These are phyloP conservation scores for Ogataea dorogensis DNA, from an alignment of 805 yeast species.

Conservation along the genomic window DNA sequence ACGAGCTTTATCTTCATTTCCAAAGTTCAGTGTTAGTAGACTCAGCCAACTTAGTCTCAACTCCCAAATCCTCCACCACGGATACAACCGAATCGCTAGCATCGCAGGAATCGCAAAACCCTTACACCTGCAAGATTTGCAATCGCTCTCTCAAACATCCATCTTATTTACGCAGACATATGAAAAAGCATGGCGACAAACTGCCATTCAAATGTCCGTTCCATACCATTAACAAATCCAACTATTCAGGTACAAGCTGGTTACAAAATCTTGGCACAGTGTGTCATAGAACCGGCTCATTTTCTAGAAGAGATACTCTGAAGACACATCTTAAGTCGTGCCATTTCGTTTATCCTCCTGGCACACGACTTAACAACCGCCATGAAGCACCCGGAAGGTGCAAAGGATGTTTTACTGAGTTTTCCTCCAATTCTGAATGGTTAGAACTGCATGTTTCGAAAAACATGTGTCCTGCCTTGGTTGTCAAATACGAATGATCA, in stretches of 20 bases:
- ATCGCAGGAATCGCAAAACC: too few species aligned
- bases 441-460: constrained; percentile 49
- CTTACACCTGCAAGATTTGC: constrained; percentile 48
- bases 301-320: constrained; percentile 58
- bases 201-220: constrained; percentile 59
- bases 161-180: constrained; percentile 54
- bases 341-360: constrained; percentile 57
- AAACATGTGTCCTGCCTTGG: constrained; percentile 43
- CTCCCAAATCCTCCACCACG: neutral
- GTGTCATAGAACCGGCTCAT: constrained; percentile 59
- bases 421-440: constrained; percentile 51
- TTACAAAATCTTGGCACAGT: constrained; percentile 29
- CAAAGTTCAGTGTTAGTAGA: too few species aligned
- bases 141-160: constrained; percentile 48
- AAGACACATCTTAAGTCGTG: constrained; percentile 56
- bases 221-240: constrained; percentile 29
- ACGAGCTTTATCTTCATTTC: constrained; percentile 20
- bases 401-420: constrained; percentile 53
- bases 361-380: constrained; percentile 48
- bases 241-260: constrained; percentile 1
- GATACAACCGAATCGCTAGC: constrained; percentile 2
- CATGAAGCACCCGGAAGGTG: constrained; percentile 46
- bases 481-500: constrained; percentile 19
- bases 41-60: neutral
- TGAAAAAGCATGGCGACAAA: constrained; percentile 48